A percentile compares a stretch with the other conserved stretches of the same genome.
phyloP scores from a whole-genome alignment of 78 protist species.

The Dictyostelium discoideum region DNA sequence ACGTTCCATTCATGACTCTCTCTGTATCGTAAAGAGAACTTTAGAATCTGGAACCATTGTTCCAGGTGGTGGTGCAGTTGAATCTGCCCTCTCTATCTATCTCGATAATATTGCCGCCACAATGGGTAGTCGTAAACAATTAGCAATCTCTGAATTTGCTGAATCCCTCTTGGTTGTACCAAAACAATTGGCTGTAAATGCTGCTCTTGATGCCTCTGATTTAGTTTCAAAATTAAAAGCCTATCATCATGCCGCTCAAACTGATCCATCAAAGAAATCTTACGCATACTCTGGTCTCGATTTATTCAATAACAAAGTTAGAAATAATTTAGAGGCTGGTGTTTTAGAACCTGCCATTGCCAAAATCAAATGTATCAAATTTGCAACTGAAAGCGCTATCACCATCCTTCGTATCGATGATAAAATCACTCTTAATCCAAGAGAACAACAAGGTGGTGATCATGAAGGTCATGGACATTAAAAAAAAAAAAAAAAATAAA shows the following conservation, averaged over 20 bases:
- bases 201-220: conserved; percentile 99
- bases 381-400: conserved; percentile 99
- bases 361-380: conserved; percentile 96
- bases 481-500: neutral
- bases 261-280: conserved; percentile 72
- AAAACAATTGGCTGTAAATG: conserved; percentile 97
- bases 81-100: conserved; percentile 97
- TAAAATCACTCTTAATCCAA: conserved; percentile 91
- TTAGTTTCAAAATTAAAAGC: conserved; percentile 97
- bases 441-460: conserved; percentile 15
- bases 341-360: conserved; percentile 98
- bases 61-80: conserved; percentile 99
- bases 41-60: conserved; percentile 95
- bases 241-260: conserved; percentile 95
- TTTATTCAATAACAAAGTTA: conserved; percentile 83
- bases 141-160: conserved; percentile 99
- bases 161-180: conserved; percentile 98
- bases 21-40: conserved; percentile 97
- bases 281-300: conserved; percentile 89
- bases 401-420: conserved; percentile 98
- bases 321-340: conserved; percentile 96
- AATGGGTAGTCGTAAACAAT: conserved; percentile 97
- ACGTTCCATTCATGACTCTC: conserved; percentile 98
- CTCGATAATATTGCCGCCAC: conserved; percentile 96
- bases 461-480: conserved; percentile 59